A percentile compares a stretch with the other conserved stretches of the same genome.
Conservation (phyloP, 306 rosid genomes). For the Arachis hypogaea region DNA sequence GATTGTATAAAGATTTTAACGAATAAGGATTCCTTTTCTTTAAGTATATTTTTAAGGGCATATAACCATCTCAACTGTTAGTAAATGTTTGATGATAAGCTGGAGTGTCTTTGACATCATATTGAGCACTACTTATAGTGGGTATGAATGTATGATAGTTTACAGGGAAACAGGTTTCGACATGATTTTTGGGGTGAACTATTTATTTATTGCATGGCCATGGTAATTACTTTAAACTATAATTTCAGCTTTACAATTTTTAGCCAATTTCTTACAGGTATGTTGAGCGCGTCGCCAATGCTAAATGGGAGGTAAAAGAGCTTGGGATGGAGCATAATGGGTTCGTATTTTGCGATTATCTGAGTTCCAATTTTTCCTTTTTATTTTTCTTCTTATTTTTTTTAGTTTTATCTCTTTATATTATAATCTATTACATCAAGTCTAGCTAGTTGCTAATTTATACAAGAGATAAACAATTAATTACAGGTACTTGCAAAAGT, state of each 20-base stretch:
- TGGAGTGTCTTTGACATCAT: constrained; percentile 6
- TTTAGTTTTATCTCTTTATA: constrained; percentile 26
- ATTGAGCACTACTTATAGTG: constrained; percentile 4
- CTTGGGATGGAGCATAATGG: constrained; percentile 98
- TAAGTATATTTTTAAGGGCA: constrained; percentile 23
- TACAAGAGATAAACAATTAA: constrained; percentile 21
- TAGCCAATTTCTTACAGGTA: constrained; percentile 58
- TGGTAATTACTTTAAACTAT: constrained; percentile 3
- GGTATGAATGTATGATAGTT: not conserved
- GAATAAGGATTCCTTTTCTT: constrained; percentile 26
- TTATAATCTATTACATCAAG: constrained; percentile 11
- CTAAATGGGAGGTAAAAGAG: constrained; percentile 96
- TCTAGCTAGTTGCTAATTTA: constrained; percentile 27
- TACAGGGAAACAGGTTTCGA: constrained; percentile 6
- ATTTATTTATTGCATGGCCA: constrained; percentile 12
- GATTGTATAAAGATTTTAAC: constrained; percentile 21
- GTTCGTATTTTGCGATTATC: constrained; percentile 56
- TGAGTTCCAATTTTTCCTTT: not conserved
- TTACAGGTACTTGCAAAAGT: not conserved
- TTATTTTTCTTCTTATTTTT: too few species aligned
- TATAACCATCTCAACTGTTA: not conserved
- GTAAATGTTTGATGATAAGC: constrained; percentile 14
- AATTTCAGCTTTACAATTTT: constrained; percentile 26
- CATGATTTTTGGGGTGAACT: constrained; percentile 1
- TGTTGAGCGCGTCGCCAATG: constrained; percentile 86